phyloP scores from a whole-genome alignment of 495 filamentous ascomycete species.

The Xylaria castorea region DNA sequence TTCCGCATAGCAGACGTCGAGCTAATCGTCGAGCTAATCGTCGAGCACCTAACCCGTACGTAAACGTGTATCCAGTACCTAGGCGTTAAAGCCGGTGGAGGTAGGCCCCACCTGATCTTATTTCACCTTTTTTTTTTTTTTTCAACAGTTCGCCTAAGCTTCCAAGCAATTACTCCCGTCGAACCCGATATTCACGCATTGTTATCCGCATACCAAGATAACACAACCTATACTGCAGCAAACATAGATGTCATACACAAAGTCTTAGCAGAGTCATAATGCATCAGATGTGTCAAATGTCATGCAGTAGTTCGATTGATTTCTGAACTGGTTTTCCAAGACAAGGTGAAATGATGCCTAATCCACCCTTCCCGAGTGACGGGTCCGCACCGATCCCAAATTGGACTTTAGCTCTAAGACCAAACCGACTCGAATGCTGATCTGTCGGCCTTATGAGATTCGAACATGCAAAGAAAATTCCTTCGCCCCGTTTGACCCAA shows the following conservation, averaged over 20 bases:
- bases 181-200: neutral
- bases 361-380: conserved; percentile 26
- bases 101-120: conserved; percentile 11
- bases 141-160: neutral
- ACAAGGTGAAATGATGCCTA: conserved; percentile 3
- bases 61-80: neutral
- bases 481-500: conserved; percentile 23
- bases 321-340: neutral
- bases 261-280: neutral
- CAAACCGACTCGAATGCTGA: conserved; percentile 10
- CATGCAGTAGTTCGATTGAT: neutral
- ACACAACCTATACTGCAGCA: neutral
- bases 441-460: conserved; percentile 23
- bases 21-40: neutral
- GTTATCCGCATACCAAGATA: neutral
- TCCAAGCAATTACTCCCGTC: neutral
- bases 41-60: too few species aligned
- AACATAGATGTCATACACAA: neutral
- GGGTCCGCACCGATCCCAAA: conserved; percentile 17
- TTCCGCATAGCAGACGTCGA: neutral
- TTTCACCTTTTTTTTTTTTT: neutral
- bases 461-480: conserved; percentile 27
- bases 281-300: conserved; percentile 6
- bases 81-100: neutral
- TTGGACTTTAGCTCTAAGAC: conserved; percentile 4